Percentiles rank a stretch among this genome's conserved stretches.
Evolutionary conservation across 768 basidiomycete genomes (phyloP).

Genomic region (Macrolepiota albuminosa): DNA sequence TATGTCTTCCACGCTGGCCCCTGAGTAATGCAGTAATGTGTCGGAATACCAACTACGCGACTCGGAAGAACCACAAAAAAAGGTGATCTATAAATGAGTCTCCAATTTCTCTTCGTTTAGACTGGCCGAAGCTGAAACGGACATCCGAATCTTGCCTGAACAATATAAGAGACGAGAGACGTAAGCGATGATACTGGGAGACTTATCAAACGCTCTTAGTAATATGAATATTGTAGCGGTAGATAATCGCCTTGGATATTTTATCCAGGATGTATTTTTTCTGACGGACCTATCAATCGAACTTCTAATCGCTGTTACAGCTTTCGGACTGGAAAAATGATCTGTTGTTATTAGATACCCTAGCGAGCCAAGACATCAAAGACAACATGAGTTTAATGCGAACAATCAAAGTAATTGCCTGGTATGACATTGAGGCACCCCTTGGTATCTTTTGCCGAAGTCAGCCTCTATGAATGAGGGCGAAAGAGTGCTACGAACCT

Average conservation of each 20-base stretch:
- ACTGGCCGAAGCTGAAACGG: not conserved
- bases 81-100: not conserved
- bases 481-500: conserved; percentile 24
- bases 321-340: not conserved
- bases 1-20: not conserved
- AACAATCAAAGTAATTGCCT: conserved; percentile 54
- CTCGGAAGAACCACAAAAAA: not conserved
- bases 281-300: not conserved
- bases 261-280: not conserved
- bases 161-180: no score
- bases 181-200: not conserved
- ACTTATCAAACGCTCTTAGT: not conserved
- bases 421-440: conserved; percentile 49
- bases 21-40: not conserved
- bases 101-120: not conserved
- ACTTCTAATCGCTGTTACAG: no score
- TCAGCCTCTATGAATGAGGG: not conserved
- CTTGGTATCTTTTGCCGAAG: conserved; percentile 30
- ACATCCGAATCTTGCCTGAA: not conserved
- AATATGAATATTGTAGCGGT: no score
- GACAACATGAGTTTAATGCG: conserved; percentile 11
- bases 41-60: not conserved
- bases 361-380: not conserved
- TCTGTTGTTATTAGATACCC: not conserved
- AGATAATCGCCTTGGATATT: not conserved